Conservation (phyloP, 805 yeast species). For the Kuraishia piskuri region DNA sequence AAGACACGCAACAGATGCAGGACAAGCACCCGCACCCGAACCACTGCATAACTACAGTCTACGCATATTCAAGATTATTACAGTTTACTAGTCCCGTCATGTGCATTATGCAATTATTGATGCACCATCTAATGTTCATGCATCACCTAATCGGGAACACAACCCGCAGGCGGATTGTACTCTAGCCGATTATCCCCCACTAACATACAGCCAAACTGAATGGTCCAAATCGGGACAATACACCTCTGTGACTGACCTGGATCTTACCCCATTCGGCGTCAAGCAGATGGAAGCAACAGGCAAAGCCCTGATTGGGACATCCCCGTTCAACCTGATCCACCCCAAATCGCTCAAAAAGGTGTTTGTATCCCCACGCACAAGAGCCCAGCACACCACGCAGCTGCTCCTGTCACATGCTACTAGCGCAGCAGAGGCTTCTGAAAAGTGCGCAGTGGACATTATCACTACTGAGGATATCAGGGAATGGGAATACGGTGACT, state of each 20-base stretch:
- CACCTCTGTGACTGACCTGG: conserved; percentile 79
- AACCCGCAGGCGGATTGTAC: no score
- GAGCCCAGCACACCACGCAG: conserved; percentile 72
- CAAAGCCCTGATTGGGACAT: conserved; percentile 49
- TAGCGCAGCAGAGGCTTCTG: conserved; percentile 28
- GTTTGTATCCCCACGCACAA: conserved; percentile 69
- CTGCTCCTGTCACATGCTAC: conserved; percentile 39
- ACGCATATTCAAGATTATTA: no score
- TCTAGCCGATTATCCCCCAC: no score
- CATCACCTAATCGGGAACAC: no score
- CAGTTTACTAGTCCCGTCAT: no score
- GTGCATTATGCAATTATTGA: no score
- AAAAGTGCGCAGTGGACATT: conserved; percentile 31
- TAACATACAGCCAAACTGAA: conserved; percentile 56
- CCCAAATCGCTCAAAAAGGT: conserved; percentile 56
- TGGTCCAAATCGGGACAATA: conserved; percentile 94
- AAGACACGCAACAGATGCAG: no score
- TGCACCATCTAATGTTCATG: no score
- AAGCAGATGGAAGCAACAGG: conserved; percentile 73
- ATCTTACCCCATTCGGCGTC: conserved; percentile 71
- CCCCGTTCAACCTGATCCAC: conserved; percentile 45
- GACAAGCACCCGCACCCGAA: no score
- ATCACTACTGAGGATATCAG: conserved; percentile 61
- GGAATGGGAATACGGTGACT: conserved; percentile 97
- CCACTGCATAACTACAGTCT: no score